Evolutionary conservation across 2,329 filamentous ascomycete species (phyloP).

Genomic region (Penicillium hordei): DNA sequence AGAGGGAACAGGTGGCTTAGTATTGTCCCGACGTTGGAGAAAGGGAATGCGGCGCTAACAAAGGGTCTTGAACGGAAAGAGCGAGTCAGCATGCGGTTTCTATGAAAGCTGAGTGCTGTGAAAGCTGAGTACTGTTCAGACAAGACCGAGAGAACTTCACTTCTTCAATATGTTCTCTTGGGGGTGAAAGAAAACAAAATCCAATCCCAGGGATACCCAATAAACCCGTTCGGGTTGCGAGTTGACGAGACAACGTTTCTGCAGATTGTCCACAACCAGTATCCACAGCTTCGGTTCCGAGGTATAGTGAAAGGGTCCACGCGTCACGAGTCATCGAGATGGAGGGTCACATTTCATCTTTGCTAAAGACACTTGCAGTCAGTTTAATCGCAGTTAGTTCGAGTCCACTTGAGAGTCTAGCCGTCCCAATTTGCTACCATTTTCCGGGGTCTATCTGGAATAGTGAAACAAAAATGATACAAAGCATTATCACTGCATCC

Average conservation of each 20-base stretch:
- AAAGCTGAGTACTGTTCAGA: background rate
- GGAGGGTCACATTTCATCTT: background rate
- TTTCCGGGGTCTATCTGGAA: background rate
- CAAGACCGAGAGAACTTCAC: background rate
- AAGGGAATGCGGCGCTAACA: background rate
- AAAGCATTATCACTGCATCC: background rate
- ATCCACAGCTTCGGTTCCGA: background rate
- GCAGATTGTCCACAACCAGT: background rate
- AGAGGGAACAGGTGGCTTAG: background rate
- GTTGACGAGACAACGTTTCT: background rate
- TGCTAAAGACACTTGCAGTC: background rate
- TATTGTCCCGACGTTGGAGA: background rate
- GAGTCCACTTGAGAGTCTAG: background rate
- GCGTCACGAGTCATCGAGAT: too few species aligned
- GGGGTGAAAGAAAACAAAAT: background rate
- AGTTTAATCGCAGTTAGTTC: background rate
- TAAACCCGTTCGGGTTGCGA: too few species aligned
- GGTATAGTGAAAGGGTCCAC: too few species aligned
- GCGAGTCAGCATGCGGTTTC: background rate
- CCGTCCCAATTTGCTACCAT: background rate
- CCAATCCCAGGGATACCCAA: background rate
- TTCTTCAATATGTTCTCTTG: background rate
- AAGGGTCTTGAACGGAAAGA: background rate
- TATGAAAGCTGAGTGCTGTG: too few species aligned
- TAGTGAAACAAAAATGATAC: background rate